These are phyloP conservation scores for Pythium myriotylum DNA, from an alignment of 352 stramenopile genomes.

Conservation along the genomic window DNA sequence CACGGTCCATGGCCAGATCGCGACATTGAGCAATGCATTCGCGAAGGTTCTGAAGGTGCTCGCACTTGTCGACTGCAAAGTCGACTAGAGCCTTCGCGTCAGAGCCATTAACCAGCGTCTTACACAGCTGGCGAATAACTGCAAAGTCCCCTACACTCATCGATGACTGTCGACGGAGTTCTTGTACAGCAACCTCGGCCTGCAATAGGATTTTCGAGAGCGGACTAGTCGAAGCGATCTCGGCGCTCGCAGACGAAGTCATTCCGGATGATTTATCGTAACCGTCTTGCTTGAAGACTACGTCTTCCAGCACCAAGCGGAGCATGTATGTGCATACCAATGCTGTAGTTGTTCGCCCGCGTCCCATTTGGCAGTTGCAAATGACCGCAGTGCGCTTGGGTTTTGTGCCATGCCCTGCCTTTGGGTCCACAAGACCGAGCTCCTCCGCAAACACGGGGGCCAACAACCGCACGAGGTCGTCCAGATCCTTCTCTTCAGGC, in stretches of 20 bases:
- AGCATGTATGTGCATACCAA: constrained; percentile 89
- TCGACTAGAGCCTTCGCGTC: constrained; percentile 71
- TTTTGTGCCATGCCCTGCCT: background rate
- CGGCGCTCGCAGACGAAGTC: background rate
- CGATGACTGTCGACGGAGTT: constrained; percentile 52
- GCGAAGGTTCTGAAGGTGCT: constrained; percentile 85
- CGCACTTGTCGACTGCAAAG: constrained; percentile 73
- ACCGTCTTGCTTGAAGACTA: constrained; percentile 3
- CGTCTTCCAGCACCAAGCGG: constrained; percentile 66
- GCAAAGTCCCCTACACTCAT: constrained; percentile 64
- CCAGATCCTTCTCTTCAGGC: constrained; percentile 88
- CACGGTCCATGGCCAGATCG: constrained; percentile 72
- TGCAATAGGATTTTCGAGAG: constrained; percentile 14
- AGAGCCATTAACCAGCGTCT: constrained; percentile 71
- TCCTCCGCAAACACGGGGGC: constrained; percentile 69
- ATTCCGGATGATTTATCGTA: background rate
- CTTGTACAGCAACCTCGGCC: constrained; percentile 9
- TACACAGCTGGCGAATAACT: constrained; percentile 72
- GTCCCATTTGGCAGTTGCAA: constrained; percentile 92
- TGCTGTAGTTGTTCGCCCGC: constrained; percentile 86
- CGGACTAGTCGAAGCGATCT: constrained; percentile 3
- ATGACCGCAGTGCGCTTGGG: constrained; percentile 67
- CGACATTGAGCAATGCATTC: constrained; percentile 83
- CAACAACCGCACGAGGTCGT: constrained; percentile 83
- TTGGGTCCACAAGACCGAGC: constrained; percentile 31